Base-by-base conservation (phyloP, 805 yeast species). In the Sugiyamaella valdiviana region DNA sequence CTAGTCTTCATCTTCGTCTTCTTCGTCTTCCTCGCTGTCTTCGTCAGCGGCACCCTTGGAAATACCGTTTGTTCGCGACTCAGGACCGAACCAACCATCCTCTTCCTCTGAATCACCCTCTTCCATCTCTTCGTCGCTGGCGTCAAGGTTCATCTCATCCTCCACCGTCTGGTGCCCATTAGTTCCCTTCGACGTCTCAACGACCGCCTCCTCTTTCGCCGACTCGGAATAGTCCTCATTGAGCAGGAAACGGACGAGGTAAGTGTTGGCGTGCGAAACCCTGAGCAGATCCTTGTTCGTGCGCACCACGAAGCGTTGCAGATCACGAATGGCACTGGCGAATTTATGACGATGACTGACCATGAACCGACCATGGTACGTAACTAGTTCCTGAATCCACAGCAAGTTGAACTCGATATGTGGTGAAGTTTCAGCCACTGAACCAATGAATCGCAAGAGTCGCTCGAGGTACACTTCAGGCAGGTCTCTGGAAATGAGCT, bases 401-500 rank as follows among this genome's bases (percentile, higher is more conserved):
- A 84, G 57, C 53, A 93, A 64, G 58, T 82, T 80, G 69, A 82
- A 89, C 68, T 93, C 97, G 20, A 91, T 63, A 66, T 93, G 98
- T 29, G 79, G 89, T 5, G 88, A 79, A 2, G 82, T 85, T 63
- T 76, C 75, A 32, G 81, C 73, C 54, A 78, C 74, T 38, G 77
- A 75, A 1, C 86, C 93, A 57, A 93, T 75, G 52, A 87, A 88
- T 29, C 70, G 67, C 40, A 93, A 63, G 32, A 91, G 59, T 49
- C 83, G 76, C 38, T 80, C 75, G 40, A 88, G 75, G 58, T 93
- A 91, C 0, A 89, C 83, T 1, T 72, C 71, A 0, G 99, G 99
- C 16, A 91, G 60, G 44, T 78, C 85, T n/a, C 72, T 64, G 6
- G 83, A 70, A 6, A 90, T 77, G 44, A 93, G 65, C 29, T 75